phyloP scores from a whole-genome alignment of 176 grass and related monocot species.

The Ampelocalamus luodianensis region DNA sequence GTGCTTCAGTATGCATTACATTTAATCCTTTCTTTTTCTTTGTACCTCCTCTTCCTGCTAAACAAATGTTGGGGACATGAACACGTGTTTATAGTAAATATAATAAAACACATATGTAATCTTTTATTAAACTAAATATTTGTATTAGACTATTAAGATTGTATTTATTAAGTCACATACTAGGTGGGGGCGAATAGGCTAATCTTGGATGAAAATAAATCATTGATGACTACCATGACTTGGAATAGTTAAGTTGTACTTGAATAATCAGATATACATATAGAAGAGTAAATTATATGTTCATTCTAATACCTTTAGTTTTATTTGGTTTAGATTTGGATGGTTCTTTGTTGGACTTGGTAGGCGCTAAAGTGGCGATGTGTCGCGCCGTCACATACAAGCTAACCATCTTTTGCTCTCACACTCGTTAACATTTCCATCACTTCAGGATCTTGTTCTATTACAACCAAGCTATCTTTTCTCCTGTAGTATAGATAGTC shows the following conservation, averaged over 20 bases:
- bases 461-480: not conserved
- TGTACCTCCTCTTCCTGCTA: no score
- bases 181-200: not conserved
- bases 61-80: no score
- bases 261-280: no score
- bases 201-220: not conserved
- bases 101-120: no score
- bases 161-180: no score
- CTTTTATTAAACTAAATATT: no score
- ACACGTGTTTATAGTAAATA: no score
- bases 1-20: no score
- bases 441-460: not conserved
- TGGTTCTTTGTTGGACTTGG: conserved; percentile 5
- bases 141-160: no score
- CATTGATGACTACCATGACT: not conserved
- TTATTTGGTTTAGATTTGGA: not conserved
- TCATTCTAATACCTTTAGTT: not conserved
- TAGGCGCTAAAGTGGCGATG: not conserved
- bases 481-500: conserved; percentile 9
- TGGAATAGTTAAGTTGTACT: no score
- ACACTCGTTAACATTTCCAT: conserved; percentile 8
- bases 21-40: no score
- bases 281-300: no score
- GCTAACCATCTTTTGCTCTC: not conserved
- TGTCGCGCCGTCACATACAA: not conserved